phyloP scores from a whole-genome alignment of 495 filamentous ascomycete genomes.

The Jackrogersella multiformis region DNA sequence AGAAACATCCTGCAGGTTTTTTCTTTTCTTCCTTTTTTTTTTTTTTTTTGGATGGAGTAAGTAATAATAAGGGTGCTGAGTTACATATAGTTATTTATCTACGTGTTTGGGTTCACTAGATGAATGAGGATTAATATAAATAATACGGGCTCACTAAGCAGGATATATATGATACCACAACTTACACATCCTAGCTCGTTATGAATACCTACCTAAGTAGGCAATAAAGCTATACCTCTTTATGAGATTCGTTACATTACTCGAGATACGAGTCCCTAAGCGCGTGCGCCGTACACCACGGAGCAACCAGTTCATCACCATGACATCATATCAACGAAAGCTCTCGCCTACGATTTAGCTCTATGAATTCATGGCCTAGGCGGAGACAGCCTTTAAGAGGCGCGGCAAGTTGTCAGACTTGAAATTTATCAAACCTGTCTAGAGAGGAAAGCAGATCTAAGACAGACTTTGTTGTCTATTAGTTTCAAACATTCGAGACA shows the following conservation, averaged over 20 bases:
- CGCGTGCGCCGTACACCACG: background rate
- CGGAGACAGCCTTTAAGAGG: background rate
- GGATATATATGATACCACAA: too few relatives aligned
- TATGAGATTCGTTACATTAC: background rate
- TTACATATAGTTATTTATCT: too few relatives aligned
- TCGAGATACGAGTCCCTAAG: background rate
- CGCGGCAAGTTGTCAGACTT: background rate
- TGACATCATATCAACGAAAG: conserved; percentile 16
- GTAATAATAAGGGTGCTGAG: too few relatives aligned
- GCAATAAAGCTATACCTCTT: background rate
- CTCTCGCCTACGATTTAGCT: conserved; percentile 6
- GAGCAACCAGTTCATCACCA: conserved; percentile 7
- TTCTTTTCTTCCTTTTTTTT: too few relatives aligned
- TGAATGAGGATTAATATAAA: too few relatives aligned
- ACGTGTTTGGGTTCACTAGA: too few relatives aligned
- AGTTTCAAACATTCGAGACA: too few relatives aligned
- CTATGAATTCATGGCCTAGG: background rate
- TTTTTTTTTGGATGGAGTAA: too few relatives aligned
- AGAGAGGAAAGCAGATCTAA: background rate
- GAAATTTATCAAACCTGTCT: background rate
- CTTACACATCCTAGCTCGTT: background rate
- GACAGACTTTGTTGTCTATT: background rate
- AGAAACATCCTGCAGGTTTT: too few relatives aligned
- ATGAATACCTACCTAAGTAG: too few relatives aligned
- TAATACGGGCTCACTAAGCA: too few relatives aligned